These are phyloP conservation scores for Rhamnella rubrinervis DNA, from an alignment of 331 rosid species.

Conservation along the genomic window DNA sequence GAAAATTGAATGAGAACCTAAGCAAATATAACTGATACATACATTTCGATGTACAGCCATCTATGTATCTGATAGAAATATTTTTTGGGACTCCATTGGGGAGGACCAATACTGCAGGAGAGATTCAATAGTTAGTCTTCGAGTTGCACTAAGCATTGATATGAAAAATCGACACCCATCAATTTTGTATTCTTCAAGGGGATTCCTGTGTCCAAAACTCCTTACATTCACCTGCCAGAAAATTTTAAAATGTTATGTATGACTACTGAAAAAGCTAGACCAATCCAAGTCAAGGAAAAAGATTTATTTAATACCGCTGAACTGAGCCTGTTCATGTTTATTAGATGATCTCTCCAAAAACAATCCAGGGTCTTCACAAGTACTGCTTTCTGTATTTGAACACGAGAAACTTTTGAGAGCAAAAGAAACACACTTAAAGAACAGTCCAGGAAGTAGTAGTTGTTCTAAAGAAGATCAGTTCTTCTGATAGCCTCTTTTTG, in stretches of 20 bases:
- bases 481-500: too few relatives aligned
- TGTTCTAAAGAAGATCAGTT: too few relatives aligned
- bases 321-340: constrained; percentile 94
- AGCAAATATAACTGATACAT: background rate
- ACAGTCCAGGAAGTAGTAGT: too few relatives aligned
- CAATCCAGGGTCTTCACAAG: constrained; percentile 89
- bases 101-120: constrained; percentile 89
- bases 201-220: constrained; percentile 97
- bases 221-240: constrained; percentile 81
- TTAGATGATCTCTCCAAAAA: constrained; percentile 98
- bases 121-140: constrained; percentile 87
- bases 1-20: background rate
- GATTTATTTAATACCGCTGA: constrained; percentile 61
- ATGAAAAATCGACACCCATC: constrained; percentile 97
- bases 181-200: constrained; percentile 95
- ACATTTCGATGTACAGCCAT: background rate
- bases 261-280: constrained; percentile 19
- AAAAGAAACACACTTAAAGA: background rate
- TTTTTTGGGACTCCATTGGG: constrained; percentile 76
- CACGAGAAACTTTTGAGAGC: background rate
- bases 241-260: constrained; percentile 25
- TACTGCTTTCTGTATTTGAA: constrained; percentile 78
- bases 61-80: constrained; percentile 34
- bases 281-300: constrained; percentile 14
- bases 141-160: constrained; percentile 95